phyloP scores from a whole-genome alignment of 2,329 filamentous ascomycete genomes.

The Cercospora citrullina region DNA sequence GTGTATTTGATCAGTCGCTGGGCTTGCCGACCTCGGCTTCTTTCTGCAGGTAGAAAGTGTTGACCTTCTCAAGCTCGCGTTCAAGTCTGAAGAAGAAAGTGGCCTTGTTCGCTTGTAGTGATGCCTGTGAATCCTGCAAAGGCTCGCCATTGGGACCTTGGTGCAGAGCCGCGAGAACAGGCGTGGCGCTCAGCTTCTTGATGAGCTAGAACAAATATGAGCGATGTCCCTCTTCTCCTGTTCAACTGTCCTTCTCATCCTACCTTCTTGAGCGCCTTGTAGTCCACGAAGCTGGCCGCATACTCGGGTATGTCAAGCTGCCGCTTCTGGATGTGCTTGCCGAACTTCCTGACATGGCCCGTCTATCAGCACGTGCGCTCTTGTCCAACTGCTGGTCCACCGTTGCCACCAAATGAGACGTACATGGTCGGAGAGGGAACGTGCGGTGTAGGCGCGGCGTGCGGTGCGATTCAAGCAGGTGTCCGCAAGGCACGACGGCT shows the following conservation, averaged over 20 bases:
- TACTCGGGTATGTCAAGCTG: constrained; percentile 99
- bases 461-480: background rate
- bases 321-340: constrained; percentile 98
- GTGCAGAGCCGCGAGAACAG: constrained; percentile 75
- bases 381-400: background rate
- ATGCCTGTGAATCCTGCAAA: constrained; percentile 73
- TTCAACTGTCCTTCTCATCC: background rate
- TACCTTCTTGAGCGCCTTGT: constrained; percentile 99
- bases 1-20: background rate
- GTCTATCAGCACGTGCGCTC: constrained; percentile 19
- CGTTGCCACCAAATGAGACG: constrained; percentile 4
- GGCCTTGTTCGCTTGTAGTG: constrained; percentile 93
- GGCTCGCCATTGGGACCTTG: constrained; percentile 49
- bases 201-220: constrained; percentile 69
- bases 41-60: constrained; percentile 95
- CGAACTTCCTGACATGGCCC: constrained; percentile 81
- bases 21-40: constrained; percentile 75
- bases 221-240: background rate
- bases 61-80: constrained; percentile 97
- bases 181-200: constrained; percentile 93
- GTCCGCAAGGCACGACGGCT: constrained; percentile 1
- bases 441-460: background rate
- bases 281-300: constrained; percentile 98
- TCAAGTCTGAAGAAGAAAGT: constrained; percentile 99
- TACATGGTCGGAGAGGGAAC: constrained; percentile 15